A percentile compares a stretch with the other conserved stretches of the same genome.
These are phyloP conservation scores for Nyctanthes arbortristis DNA, from an alignment of 257 asterid genomes.

Conservation along the genomic window DNA sequence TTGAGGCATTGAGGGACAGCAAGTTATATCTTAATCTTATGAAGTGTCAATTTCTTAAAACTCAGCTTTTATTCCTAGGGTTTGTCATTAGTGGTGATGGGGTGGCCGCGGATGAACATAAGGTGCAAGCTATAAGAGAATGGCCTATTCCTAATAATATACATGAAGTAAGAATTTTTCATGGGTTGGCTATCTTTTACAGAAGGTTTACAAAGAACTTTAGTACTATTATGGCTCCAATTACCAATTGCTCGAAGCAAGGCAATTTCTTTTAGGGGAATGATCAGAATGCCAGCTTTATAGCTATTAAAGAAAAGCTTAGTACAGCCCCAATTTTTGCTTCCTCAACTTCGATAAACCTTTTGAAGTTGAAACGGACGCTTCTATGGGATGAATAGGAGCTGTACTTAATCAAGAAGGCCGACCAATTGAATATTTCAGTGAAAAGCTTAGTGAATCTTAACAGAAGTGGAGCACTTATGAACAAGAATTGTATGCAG, in stretches of 20 bases:
- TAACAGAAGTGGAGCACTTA: not conserved
- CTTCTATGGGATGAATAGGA: not conserved
- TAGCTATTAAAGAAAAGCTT: not conserved
- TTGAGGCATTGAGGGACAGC: not conserved
- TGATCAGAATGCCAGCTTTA: not conserved
- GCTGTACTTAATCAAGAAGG: not conserved
- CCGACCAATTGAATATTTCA: not conserved
- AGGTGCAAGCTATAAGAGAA: not conserved
- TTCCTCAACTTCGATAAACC: not conserved
- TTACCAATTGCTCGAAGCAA: not conserved
- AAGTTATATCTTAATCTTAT: not conserved
- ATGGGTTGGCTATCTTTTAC: no score
- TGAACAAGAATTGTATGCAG: not conserved
- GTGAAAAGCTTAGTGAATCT: not conserved
- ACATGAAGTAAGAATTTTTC: not conserved
- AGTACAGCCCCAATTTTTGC: not conserved
- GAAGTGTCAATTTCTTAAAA: not conserved
- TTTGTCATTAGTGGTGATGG: not conserved
- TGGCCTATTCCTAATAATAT: not conserved
- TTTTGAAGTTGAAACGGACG: not conserved
- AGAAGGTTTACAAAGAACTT: not conserved
- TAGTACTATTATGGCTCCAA: not conserved
- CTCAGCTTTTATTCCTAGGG: not conserved
- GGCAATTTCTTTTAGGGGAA: not conserved
- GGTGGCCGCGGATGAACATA: not conserved